These are phyloP conservation scores for Tritrichomonas foetus DNA, from an alignment of 208 protist genomes.

Conservation along the genomic window DNA sequence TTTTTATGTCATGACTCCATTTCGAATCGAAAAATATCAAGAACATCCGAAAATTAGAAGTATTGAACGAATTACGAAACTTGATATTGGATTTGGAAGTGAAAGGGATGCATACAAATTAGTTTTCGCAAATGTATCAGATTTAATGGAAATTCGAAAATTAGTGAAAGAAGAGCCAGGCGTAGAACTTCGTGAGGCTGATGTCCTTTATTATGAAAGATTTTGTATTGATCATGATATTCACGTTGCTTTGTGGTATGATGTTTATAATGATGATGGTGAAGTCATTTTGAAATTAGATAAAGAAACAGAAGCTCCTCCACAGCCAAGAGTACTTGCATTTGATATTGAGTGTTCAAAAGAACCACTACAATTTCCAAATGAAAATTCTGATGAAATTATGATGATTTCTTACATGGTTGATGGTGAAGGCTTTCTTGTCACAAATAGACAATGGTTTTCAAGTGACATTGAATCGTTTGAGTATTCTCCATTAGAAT, in stretches of 20 bases:
- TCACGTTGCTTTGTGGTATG: conserved; percentile 67
- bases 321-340: conserved; percentile 43
- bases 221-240: conserved; percentile 88
- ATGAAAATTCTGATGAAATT: conserved; percentile 86
- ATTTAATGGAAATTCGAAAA: neutral
- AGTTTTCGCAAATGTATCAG: neutral
- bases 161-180: conserved; percentile 19
- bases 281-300: conserved; percentile 54
- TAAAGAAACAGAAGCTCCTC: conserved; percentile 76
- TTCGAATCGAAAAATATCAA: conserved; percentile 39
- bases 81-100: neutral
- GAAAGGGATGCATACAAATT: neutral
- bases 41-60: conserved; percentile 15
- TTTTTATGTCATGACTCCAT: conserved; percentile 44
- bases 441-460: conserved; percentile 94
- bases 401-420: conserved; percentile 99
- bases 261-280: conserved; percentile 39
- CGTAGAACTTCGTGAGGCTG: conserved; percentile 93
- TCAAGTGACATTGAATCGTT: conserved; percentile 93
- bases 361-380: conserved; percentile 95
- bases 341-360: conserved; percentile 99
- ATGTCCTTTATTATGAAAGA: conserved; percentile 96
- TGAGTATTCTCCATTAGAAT: conserved; percentile 98
- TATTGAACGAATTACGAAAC: neutral
- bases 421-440: conserved; percentile 92